Evolutionary conservation across 768 basidiomycete genomes (phyloP).

Genomic region (Lactifluus pinguis): DNA sequence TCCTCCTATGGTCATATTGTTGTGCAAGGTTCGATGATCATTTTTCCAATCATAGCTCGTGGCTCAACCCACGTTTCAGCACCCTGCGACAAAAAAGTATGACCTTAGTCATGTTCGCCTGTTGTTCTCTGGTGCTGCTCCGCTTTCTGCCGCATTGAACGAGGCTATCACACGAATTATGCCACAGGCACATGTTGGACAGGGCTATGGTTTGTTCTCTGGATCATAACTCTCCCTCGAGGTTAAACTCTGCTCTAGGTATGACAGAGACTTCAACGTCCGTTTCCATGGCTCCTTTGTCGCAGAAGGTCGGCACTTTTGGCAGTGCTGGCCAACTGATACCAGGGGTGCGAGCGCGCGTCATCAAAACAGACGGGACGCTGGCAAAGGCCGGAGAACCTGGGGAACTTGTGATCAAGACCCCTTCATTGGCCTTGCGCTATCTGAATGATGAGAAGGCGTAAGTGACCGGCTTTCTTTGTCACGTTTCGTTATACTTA

Average conservation of each 20-base stretch:
- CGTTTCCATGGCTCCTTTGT: constrained; percentile 40
- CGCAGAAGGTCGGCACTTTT: constrained; percentile 38
- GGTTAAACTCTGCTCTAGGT: constrained; percentile 31
- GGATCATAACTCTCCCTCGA: neutral
- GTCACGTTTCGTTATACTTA: neutral
- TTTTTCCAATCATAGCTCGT: neutral
- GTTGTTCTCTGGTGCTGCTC: constrained; percentile 29
- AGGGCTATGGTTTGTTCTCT: constrained; percentile 42
- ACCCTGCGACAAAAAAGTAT: constrained; percentile 25
- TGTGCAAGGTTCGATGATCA: constrained; percentile 24
- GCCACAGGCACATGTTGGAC: constrained; percentile 48
- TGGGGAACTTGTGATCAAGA: constrained; percentile 47
- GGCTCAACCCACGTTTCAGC: constrained; percentile 12
- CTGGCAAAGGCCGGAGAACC: constrained; percentile 43
- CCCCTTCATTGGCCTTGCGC: constrained; percentile 32
- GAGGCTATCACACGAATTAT: constrained; percentile 39
- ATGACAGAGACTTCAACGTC: constrained; percentile 61
- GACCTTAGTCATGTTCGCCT: constrained; percentile 24
- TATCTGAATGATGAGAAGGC: constrained; percentile 49
- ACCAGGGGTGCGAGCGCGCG: constrained; percentile 44
- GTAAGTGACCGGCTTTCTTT: constrained; percentile 30
- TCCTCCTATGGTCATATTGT: constrained; percentile 26
- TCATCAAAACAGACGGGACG: constrained; percentile 47
- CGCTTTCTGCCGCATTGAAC: constrained; percentile 28
- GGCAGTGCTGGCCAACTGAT: constrained; percentile 40